Base-by-base conservation (phyloP, 73 alveolate genomes). In the Tetrahymena malaccensis region DNA sequence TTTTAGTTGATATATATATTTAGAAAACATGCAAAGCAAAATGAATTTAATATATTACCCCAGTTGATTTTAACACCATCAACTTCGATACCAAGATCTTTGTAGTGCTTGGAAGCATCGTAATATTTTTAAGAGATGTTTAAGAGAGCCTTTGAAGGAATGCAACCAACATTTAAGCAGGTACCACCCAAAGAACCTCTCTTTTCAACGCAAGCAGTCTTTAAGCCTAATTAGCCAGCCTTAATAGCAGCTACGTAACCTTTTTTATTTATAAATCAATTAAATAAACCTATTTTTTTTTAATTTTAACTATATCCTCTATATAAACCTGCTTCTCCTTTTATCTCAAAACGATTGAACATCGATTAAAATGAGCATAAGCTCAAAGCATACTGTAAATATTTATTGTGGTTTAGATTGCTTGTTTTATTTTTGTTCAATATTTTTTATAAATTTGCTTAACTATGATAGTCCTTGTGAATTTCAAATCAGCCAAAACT, bases 141-240 rank as follows among this genome's bases (percentile, higher is more conserved):
- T 40, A 98, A 96, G 58, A 98, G 98, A 1, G 99, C 99, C 96
- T 98, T 98, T 21, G 99, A 98, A 34, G 99, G 99, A 96, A 98
- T 96, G 94, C 99, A 98, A 16, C 99, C 99, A 27, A 98, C 99
- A 96, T 99, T 99, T 84, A 98, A 96, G 97, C 99, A 99, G n/a
- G 99, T 99, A 84, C 99, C 99, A 22, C 99, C 99, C 9, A 98
- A 96, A 10, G 98, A 70, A 11, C 99, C 99, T 95, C 99, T 96
- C 97, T 98, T 98, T 96, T 99, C 99, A 85, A 99, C 96, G 97
- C 99, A 98, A 35, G 98, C 99, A 4, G 99, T 98, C 98, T 99
- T 99, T 85, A 99, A 94, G 50, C 99, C 99, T 85, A 96, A 95
- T 97, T 99, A 97, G 15, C 98, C 99, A n/a, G 99, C 99, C 96